These are phyloP conservation scores for Sporothrix inflata DNA, from an alignment of 2,329 filamentous ascomycete species.

Conservation along the genomic window DNA sequence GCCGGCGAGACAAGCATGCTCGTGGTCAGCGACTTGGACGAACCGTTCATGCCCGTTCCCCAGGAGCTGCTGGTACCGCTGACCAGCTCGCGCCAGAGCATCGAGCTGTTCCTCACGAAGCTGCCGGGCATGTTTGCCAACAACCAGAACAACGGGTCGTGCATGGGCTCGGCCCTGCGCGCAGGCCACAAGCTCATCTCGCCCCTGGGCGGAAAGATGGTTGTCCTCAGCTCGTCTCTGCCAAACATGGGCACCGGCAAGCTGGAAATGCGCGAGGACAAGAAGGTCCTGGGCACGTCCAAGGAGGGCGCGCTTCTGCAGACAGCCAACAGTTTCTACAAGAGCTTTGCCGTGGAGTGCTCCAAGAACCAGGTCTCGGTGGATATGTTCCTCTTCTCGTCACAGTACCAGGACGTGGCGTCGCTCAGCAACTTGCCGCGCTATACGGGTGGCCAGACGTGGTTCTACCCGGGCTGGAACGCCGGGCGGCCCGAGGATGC, in stretches of 20 bases:
- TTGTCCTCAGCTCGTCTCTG: constrained; percentile 84
- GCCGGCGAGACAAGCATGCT: constrained; percentile 81
- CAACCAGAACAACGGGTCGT: constrained; percentile 86
- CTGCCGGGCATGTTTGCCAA: constrained; percentile 96
- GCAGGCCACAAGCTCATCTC: constrained; percentile 96
- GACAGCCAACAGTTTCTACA: constrained; percentile 95
- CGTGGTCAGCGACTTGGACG: constrained; percentile 91
- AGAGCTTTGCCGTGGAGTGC: constrained; percentile 97
- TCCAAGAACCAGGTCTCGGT: constrained; percentile 99
- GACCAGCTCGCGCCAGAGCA: constrained; percentile 84
- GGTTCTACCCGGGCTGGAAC: constrained; percentile 98
- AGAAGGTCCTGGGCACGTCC: constrained; percentile 90
- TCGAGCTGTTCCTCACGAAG: constrained; percentile 88
- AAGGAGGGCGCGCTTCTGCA: constrained; percentile 88
- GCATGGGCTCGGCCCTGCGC: constrained; percentile 90
- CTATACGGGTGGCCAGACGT: constrained; percentile 96
- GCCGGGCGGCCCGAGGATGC: constrained; percentile 91
- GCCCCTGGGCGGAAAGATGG: constrained; percentile 90
- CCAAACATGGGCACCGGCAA: constrained; percentile 90
- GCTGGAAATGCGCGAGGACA: constrained; percentile 92
- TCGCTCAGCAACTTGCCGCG: constrained; percentile 92
- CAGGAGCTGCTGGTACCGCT: constrained; percentile 88
- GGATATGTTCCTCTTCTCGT: constrained; percentile 97
- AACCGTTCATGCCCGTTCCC: constrained; percentile 94
- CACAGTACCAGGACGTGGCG: constrained; percentile 95